Base-by-base conservation (phyloP, 2,329 filamentous ascomycete species). In the Chaetomiaceae sp. region DNA sequence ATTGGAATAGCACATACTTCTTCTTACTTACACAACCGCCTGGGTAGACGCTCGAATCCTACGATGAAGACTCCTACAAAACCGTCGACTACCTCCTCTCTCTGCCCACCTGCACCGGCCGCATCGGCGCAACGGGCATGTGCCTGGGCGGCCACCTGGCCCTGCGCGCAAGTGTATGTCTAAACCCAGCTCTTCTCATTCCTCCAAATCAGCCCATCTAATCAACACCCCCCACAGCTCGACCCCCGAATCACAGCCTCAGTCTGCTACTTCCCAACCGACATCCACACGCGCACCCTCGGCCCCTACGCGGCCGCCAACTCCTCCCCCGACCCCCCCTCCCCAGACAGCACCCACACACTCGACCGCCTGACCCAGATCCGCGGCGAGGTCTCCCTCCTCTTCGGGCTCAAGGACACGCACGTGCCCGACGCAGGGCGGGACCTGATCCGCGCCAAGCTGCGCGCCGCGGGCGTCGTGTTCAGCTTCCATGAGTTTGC, bases 251-350 rank as follows among this genome's bases (percentile, higher is more conserved):
- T 96, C 52, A 77, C 78, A 34, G 87, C 89, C 25, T 83, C 83
- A 33, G 86, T 95, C 25, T 85, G 89, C 66, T 97, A 90, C 73
- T 96, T 96, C 69, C 89, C 89, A 8, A 96, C 91, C 6, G 92
- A 96, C 70, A 83, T 96, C 46, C 92, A 96, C 73, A 81, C 76
- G 56, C 78, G 81, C 51, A 89, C 85, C 8, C 78, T 97, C 1
- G 92, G 89, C 20, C 78, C 81, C 4, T 59, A 77, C 63, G 46
- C 62, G 10, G 62, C 53, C 72, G 80, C 58, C 80, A 68, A 79
- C 67, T 66, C 68, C 41, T 73, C 74, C 23, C n/a, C 42, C 66
- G 7, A 50, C 64, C 1, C 54, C 71, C 6, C 65, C 4, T 43
- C 63, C 1, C 66, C 72, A 1, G 57, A 62, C 59, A 76, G 72